These are phyloP conservation scores for Crotalaria pallida DNA, from an alignment of 306 rosid genomes.

Conservation along the genomic window DNA sequence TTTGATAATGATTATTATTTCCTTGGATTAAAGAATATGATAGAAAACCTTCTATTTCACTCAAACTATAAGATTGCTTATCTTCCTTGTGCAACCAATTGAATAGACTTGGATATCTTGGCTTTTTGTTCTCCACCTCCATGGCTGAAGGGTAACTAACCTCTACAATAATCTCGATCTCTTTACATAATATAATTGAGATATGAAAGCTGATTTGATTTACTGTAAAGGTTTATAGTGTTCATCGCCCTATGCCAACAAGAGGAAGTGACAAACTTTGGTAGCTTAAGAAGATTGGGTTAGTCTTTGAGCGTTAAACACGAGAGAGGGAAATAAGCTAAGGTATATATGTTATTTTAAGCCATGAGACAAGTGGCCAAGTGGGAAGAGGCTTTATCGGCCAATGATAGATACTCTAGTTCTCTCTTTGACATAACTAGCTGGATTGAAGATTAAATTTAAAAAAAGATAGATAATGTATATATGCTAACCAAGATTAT, in stretches of 20 bases:
- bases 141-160: slow-evolving; percentile 23
- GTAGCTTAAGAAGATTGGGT: slow-evolving; percentile 14
- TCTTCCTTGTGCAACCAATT: slow-evolving; percentile 53
- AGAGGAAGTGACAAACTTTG: slow-evolving; percentile 25
- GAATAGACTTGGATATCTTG: slow-evolving; percentile 38
- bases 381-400: slow-evolving; percentile 27
- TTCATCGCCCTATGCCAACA: slow-evolving; percentile 35
- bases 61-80: slow-evolving; percentile 29
- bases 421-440: too few species aligned
- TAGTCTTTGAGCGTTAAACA: slow-evolving; percentile 37
- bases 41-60: slow-evolving; percentile 50
- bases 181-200: not conserved
- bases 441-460: too few species aligned
- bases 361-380: slow-evolving; percentile 29
- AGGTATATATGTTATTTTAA: not conserved
- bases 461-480: too few species aligned
- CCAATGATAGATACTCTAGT: too few species aligned
- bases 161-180: not conserved
- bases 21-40: not conserved
- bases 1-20: not conserved
- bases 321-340: slow-evolving; percentile 34
- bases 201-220: slow-evolving; percentile 6
- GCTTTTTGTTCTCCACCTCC: slow-evolving; percentile 40
- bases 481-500: too few species aligned
- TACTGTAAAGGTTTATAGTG: slow-evolving; percentile 32